These are phyloP conservation scores for Fragilaria crotonensis DNA, from an alignment of 108 stramenopile species.

Conservation along the genomic window DNA sequence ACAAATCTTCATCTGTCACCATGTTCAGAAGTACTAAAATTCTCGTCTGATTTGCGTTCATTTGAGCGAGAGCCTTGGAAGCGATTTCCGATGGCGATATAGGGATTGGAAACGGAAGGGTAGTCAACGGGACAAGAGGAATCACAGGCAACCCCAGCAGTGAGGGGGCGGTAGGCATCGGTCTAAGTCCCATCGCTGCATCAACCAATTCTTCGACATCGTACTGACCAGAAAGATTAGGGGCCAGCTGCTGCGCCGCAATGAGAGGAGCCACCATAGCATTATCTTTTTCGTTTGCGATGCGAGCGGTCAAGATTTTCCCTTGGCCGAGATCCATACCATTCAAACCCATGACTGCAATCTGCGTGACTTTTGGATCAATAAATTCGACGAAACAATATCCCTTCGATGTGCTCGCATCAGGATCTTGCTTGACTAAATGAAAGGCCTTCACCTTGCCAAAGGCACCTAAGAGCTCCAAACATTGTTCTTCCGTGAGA, in stretches of 20 bases:
- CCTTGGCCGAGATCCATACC: conserved; percentile 94
- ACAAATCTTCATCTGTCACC: conserved; percentile 92
- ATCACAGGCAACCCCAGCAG: conserved; percentile 29
- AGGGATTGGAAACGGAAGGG: conserved; percentile 1
- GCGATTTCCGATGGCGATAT: conserved; percentile 12
- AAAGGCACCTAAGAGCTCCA: conserved; percentile 90
- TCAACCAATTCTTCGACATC: conserved; percentile 72
- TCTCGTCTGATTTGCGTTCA: conserved; percentile 36
- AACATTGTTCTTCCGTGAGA: conserved; percentile 84
- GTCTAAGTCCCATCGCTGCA: conserved; percentile 61
- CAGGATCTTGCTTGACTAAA: conserved; percentile 83
- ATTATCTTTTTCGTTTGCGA: conserved; percentile 41
- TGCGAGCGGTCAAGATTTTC: conserved; percentile 84
- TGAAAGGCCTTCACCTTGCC: conserved; percentile 92
- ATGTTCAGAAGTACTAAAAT: conserved; percentile 94
- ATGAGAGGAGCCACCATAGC: not conserved
- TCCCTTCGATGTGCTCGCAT: conserved; percentile 78
- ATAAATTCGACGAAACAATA: conserved; percentile 96
- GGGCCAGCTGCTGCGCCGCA: not conserved
- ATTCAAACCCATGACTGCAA: conserved; percentile 91
- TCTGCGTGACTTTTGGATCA: conserved; percentile 69
- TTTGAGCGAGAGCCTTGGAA: conserved; percentile 9
- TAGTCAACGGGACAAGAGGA: conserved; percentile 28
- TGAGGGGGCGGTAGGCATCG: conserved; percentile 45
- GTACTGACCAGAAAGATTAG: conserved; percentile 20